phyloP scores from a whole-genome alignment of 768 basidiomycete species.

The Coprinopsis marcescibilis region DNA sequence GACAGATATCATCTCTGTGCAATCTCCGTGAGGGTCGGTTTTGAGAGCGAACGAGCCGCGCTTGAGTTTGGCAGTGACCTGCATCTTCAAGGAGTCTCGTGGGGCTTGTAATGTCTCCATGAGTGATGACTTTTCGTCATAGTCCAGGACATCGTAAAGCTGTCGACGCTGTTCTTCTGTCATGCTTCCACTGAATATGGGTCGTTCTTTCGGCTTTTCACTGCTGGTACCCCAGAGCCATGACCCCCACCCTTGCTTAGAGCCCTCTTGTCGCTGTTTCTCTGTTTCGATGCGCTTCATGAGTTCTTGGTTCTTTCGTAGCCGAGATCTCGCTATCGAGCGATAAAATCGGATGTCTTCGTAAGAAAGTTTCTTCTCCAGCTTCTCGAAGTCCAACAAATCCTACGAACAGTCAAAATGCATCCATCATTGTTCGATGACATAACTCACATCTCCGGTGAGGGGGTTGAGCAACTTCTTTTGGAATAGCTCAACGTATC shows the following conservation, averaged over 20 bases:
- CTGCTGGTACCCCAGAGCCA: constrained; percentile 81
- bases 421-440: background rate
- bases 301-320: constrained; percentile 78
- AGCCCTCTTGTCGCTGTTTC: constrained; percentile 43
- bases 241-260: constrained; percentile 53
- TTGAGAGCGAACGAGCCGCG: constrained; percentile 85
- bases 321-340: constrained; percentile 83
- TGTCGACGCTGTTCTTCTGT: constrained; percentile 88
- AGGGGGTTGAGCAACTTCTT: constrained; percentile 56
- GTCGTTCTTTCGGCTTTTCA: constrained; percentile 38
- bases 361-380: constrained; percentile 84
- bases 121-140: constrained; percentile 80
- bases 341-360: constrained; percentile 97
- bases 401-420: constrained; percentile 36
- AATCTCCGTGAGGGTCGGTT: constrained; percentile 58
- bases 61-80: constrained; percentile 71
- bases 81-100: constrained; percentile 73
- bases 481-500: constrained; percentile 82
- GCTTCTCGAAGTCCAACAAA: constrained; percentile 41
- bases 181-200: constrained; percentile 61
- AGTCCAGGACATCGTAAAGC: constrained; percentile 86
- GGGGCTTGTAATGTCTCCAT: constrained; percentile 65
- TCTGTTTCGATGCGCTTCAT: constrained; percentile 67
- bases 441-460: constrained; percentile 43
- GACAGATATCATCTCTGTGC: constrained; percentile 74